These are phyloP conservation scores for Datisca glomerata DNA, from an alignment of 306 rosid genomes.

Conservation along the genomic window DNA sequence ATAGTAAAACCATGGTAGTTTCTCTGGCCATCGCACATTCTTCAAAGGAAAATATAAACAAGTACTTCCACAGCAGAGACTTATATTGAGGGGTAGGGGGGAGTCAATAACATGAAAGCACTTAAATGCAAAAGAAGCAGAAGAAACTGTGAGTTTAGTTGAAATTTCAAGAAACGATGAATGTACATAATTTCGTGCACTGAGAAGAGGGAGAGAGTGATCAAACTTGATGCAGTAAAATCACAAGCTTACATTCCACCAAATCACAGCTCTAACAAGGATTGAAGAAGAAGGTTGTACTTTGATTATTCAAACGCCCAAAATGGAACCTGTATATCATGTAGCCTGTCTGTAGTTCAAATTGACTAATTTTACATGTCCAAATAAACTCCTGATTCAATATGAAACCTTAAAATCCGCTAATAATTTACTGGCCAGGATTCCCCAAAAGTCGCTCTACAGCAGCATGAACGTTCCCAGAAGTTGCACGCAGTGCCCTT, in stretches of 20 bases:
- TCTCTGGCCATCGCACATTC: too few relatives aligned
- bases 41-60: too few relatives aligned
- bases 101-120: too few relatives aligned
- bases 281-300: too few relatives aligned
- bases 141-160: too few relatives aligned
- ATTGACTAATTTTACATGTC: background rate
- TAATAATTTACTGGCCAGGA: slow-evolving; percentile 29
- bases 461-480: slow-evolving; percentile 83
- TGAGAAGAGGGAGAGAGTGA: background rate
- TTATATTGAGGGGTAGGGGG: too few relatives aligned
- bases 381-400: background rate
- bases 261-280: background rate
- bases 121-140: too few relatives aligned
- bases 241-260: background rate
- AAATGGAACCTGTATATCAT: background rate
- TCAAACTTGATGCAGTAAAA: background rate
- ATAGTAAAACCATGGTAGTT: too few relatives aligned
- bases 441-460: slow-evolving; percentile 79
- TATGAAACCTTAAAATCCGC: background rate
- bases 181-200: background rate
- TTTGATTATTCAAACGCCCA: background rate
- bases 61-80: too few relatives aligned
- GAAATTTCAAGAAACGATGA: too few relatives aligned
- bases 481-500: slow-evolving; percentile 67
- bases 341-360: background rate